Percentiles rank a stretch among this genome's conserved stretches.
Conservation (phyloP, 306 rosid genomes). For the Hylodesmum podocarpum region DNA sequence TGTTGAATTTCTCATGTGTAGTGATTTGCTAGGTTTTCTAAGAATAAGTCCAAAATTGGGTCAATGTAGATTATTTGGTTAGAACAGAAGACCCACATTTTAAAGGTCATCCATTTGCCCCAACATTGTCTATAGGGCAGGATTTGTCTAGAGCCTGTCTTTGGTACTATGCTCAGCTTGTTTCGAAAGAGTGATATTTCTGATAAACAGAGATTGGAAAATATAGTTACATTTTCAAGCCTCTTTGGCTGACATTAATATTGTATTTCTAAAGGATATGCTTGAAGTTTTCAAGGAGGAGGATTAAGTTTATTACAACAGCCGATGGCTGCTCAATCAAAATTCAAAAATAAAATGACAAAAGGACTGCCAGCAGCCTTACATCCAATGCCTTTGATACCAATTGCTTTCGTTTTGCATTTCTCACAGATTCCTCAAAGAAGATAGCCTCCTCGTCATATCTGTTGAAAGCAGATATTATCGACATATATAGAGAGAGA, state of each 20-base stretch:
- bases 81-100: neutral
- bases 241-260: neutral
- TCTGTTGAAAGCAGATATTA: conserved; percentile 45
- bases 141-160: conserved; percentile 1
- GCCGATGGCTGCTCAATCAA: neutral
- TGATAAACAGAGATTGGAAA: neutral
- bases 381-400: conserved; percentile 68
- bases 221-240: neutral
- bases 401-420: conserved; percentile 64
- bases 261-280: neutral
- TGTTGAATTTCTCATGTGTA: too few species aligned
- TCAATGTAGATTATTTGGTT: neutral
- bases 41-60: neutral
- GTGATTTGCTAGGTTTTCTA: neutral
- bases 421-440: conserved; percentile 81
- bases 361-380: conserved; percentile 34
- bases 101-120: neutral
- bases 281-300: conserved; percentile 10
- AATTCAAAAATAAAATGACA: conserved; percentile 14
- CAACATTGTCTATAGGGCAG: neutral
- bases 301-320: neutral
- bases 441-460: conserved; percentile 71
- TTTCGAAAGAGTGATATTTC: neutral
- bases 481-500: neutral
- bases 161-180: conserved; percentile 2